Base-by-base conservation (phyloP, 2,329 filamentous ascomycete genomes). In the Penicillium psychrosexuale region DNA sequence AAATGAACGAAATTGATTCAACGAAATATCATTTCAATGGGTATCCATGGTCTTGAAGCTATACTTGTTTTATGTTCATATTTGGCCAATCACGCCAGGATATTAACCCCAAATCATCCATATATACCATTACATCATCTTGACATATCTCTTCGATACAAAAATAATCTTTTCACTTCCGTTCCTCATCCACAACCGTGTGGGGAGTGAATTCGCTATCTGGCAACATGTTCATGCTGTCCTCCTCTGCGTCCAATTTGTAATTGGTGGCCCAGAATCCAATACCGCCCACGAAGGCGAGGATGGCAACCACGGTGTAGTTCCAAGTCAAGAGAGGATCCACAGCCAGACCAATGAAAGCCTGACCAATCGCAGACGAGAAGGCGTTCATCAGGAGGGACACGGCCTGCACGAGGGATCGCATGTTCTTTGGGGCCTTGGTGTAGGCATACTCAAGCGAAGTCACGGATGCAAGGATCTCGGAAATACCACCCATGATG, bases 361-460 rank as follows among this genome's bases (percentile, higher is more conserved):
- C 86, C 75, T 90, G 84, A n/a, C 85, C 86, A 47, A 91, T 75
- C 34, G 88, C 87, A 30, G 85, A 79, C 1, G 85, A 84, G 61
- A 91, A 79, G 54, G 87, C 88, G 30, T 79, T 85, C 80, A 84
- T 90, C 76, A 88, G 86, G 37, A 90, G 79, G 67, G 85, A 85
- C 64, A 91, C 78, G 19, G 83, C 82, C 72, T 77, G 80, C 12
- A 92, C 87, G n/a, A 91, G 79, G 1, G 85, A 88, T 61, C 87
- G 86, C 89, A 92, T 92, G 77, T 90, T 91, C 66, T 82, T 84
- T 27, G 89, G 89, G 0, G 88, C 87, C 73, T 90, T 90, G 69
- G 85, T 86, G 76, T 85, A 91, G 33, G 89, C 89, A 60, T 90
- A 90, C 69, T 91, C 88, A 60, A 88, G 83, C 1, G 84, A 85